A percentile compares a stretch with the other conserved stretches of the same genome.
These are phyloP conservation scores for Micromonas commoda DNA, from an alignment of 139 green algal species.

Conservation along the genomic window DNA sequence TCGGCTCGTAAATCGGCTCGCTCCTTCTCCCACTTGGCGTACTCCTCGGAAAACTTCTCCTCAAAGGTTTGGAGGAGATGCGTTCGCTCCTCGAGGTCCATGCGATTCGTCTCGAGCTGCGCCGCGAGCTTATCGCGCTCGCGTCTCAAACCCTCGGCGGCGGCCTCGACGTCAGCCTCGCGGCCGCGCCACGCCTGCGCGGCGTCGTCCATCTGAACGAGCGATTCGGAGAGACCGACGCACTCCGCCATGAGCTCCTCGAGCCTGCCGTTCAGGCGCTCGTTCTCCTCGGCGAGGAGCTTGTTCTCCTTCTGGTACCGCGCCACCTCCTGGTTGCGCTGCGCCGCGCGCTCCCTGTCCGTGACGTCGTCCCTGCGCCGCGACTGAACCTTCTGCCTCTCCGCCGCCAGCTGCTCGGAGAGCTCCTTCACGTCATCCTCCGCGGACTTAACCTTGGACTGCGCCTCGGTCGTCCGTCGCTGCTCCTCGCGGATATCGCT, in stretches of 20 bases:
- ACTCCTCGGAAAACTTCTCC: background rate
- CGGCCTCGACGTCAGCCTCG: background rate
- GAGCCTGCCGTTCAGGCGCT: background rate
- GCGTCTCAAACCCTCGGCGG: background rate
- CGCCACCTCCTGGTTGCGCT: background rate
- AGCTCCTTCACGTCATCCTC: background rate
- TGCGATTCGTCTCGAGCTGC: background rate
- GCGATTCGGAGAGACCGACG: background rate
- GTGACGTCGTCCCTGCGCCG: background rate
- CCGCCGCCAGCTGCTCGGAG: background rate
- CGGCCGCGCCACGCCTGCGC: background rate
- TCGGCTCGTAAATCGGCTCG: background rate
- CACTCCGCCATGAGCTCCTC: background rate
- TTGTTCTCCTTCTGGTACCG: conserved; percentile 16
- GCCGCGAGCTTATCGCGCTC: background rate
- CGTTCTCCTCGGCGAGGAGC: conserved; percentile 9
- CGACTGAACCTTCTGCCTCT: background rate
- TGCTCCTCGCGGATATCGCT: background rate
- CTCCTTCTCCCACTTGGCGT: background rate
- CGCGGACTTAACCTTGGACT: background rate
- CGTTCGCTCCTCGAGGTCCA: background rate
- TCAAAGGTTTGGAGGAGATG: background rate
- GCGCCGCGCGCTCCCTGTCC: background rate
- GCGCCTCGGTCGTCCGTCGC: background rate
- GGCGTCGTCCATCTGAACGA: background rate